These are phyloP conservation scores for Pezicula radicicola DNA, from an alignment of 2,329 filamentous ascomycete species.

Conservation along the genomic window DNA sequence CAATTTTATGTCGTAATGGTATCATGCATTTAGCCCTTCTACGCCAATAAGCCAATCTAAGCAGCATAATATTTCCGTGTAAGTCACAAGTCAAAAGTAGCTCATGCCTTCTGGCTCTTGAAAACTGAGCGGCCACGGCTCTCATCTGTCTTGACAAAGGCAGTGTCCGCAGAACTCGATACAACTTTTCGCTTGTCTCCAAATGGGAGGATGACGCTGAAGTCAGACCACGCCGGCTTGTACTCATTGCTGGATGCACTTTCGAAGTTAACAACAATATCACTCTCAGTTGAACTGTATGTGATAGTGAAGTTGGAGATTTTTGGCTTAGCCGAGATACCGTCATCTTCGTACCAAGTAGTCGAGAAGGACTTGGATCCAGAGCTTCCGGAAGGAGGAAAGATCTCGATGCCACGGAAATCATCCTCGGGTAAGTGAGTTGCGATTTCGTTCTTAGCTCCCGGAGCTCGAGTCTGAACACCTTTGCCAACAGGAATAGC, in stretches of 20 bases:
- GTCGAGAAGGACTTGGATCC: constrained; percentile 34
- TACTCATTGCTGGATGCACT: constrained; percentile 38
- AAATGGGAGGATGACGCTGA: constrained; percentile 47
- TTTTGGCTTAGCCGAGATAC: constrained; percentile 38
- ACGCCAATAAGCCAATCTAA: too few relatives aligned
- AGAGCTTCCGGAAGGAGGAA: constrained; percentile 43
- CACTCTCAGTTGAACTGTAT: constrained; percentile 40
- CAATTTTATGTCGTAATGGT: too few relatives aligned
- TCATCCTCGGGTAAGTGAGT: constrained; percentile 43
- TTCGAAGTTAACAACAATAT: constrained; percentile 40
- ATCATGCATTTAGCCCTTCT: too few relatives aligned
- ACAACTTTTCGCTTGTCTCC: constrained; percentile 35
- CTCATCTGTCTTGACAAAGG: background rate
- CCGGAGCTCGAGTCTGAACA: constrained; percentile 47
- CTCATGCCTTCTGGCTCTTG: background rate
- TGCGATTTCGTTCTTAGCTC: constrained; percentile 43
- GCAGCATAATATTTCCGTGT: too few relatives aligned
- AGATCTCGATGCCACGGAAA: constrained; percentile 54
- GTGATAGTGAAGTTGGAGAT: constrained; percentile 39
- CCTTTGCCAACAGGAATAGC: constrained; percentile 49
- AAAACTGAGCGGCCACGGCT: background rate
- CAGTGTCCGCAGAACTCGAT: background rate
- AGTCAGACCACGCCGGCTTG: constrained; percentile 43
- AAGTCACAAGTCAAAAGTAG: background rate
- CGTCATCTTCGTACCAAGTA: constrained; percentile 56